Base-by-base conservation (phyloP, 441 rosid genomes). In the Kokia cookei region DNA sequence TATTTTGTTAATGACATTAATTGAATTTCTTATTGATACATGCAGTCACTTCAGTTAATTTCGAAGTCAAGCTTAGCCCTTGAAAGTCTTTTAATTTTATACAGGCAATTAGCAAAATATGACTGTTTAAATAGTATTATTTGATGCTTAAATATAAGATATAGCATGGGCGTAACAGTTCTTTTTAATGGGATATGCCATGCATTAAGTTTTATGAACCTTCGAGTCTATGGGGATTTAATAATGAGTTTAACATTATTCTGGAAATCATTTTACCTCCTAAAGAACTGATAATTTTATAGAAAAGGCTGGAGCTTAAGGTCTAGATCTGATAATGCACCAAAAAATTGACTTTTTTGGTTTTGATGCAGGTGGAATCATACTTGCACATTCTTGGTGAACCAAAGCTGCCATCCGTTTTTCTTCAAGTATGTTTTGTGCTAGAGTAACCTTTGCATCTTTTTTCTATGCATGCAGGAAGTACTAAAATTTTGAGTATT, bases 351-450 rank as follows among this genome's bases (percentile, higher is more conserved):
- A 29, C 35, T 42, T 43, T 47, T 66, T 51, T 15, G 26, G 29
- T 51, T 63, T 71, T 57, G 26, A 26, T 78, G 76, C 89, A 93
- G 97, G 97, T 96, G 78, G 99, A 96, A 79, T 96, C 98, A 27
- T 96, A 96, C 82, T 79, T 96, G 89, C 85, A 69, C 69, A 87
- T 96, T 74, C 88, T 92, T 72, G 88, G 94, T 54, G 99, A 93
- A 82, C 97, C 99, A 75, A 93, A 93, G 91, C 94, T 96, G 80
- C 99, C 97, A 76, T 92, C 97, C 51, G 80, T 88, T 66, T 93
- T 96, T 84, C 98, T 93, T 80, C 98, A 93, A 84, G 98, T 91
- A 80, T 57, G 84, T 79, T 69, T 54, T 76, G 5, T 71, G 54
- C 17, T 67, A 53, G 37, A 60, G 66, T 78, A 65, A 62, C 43